These are phyloP conservation scores for Melastoma malabathricum DNA, from an alignment of 345 rosid species.

Conservation along the genomic window DNA sequence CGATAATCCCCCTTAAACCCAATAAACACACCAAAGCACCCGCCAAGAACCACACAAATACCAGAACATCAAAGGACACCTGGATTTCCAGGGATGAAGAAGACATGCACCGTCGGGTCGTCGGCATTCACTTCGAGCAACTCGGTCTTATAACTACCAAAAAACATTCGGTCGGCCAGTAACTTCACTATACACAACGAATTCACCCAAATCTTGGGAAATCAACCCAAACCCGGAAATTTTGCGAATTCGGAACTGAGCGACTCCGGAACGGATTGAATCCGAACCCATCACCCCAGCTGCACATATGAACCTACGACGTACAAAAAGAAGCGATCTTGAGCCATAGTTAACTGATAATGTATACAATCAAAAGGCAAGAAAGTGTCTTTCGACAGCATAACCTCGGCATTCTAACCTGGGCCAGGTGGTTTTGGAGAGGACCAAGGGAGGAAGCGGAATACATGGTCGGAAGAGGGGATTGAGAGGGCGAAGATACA, in stretches of 20 bases:
- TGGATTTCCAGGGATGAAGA: conserved; percentile 83
- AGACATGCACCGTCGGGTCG: conserved; percentile 41
- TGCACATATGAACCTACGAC: conserved; percentile 6
- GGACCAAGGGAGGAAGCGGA: too few relatives aligned
- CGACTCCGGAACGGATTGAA: conserved; percentile 17
- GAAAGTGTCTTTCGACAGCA: not conserved
- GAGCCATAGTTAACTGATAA: not conserved
- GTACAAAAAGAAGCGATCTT: conserved; percentile 8
- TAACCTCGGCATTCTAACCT: too few relatives aligned
- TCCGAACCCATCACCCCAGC: conserved; percentile 27
- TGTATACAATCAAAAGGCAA: conserved; percentile 1
- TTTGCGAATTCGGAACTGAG: conserved; percentile 37
- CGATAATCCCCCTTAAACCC: not conserved
- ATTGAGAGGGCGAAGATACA: too few relatives aligned
- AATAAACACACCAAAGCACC: not conserved
- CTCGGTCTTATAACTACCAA: conserved; percentile 43
- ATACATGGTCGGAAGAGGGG: too few relatives aligned
- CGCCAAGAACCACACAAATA: not conserved
- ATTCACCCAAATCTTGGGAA: too few relatives aligned
- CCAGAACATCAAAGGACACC: conserved; percentile 17
- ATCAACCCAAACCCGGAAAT: conserved; percentile 39
- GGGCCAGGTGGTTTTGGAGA: too few relatives aligned
- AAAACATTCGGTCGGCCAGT: not conserved
- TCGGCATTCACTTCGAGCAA: conserved; percentile 55
- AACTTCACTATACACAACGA: conserved; percentile 1